phyloP scores from a whole-genome alignment of 441 rosid species.

The Corymbia citriodora region DNA sequence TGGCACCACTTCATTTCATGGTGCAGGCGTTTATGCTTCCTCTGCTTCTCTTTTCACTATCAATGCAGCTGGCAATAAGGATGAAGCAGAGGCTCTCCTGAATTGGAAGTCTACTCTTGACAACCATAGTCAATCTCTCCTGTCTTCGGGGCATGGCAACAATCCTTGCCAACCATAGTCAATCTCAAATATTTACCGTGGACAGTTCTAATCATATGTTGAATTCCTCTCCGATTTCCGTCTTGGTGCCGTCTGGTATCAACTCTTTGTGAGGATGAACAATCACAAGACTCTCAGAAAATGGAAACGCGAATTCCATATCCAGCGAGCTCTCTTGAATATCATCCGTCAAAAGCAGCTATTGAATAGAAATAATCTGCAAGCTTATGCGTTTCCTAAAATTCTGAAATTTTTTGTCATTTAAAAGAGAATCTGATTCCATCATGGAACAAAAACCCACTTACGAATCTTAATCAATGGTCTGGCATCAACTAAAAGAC shows the following conservation, averaged over 20 bases:
- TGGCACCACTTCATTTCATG: not conserved
- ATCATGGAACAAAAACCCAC: not conserved
- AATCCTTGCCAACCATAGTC: not conserved
- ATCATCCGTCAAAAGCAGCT: not conserved
- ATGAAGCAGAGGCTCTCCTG: not conserved
- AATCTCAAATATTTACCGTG: not conserved
- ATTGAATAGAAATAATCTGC: not conserved
- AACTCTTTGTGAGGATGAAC: not conserved
- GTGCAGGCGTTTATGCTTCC: rapidly evolving
- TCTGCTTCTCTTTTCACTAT: not conserved
- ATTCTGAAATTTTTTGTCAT: not conserved
- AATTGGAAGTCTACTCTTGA: not conserved
- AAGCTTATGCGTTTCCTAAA: not conserved
- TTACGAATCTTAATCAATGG: not conserved
- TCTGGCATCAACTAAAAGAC: not conserved
- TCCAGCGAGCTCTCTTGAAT: not conserved
- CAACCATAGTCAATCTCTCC: not conserved
- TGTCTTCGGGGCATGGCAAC: rapidly evolving
- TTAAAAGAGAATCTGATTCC: not conserved
- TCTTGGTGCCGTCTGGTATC: not conserved
- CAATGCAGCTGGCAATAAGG: not conserved
- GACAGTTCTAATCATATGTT: not conserved
- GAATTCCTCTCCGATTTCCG: not conserved
- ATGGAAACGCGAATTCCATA: not conserved
- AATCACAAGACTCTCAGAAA: not conserved